Evolutionary conservation across 306 rosid species (phyloP), one percentile per base, ranked within the genome.

Genomic region (Arachis stenosperma): DNA sequence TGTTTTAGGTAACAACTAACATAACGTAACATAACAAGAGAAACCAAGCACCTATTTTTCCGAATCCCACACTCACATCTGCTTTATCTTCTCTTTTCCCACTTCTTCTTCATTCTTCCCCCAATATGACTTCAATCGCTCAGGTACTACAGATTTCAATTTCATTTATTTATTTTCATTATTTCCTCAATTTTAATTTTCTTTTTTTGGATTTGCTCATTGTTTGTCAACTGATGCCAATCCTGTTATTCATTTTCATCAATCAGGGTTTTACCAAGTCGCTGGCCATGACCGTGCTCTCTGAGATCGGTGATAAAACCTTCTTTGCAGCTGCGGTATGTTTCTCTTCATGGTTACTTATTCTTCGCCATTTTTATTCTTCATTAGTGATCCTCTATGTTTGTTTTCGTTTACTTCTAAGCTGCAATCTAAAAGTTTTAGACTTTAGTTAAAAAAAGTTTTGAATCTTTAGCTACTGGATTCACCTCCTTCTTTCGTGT

Each of bases 291-390:
- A 94, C 97, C 59, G 88, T 94, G 70, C 93, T 94, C 69, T 94
- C 99, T 5, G 99, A 94, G 91, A 90, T 94, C 88, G 99, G 99
- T 52, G 99, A 94, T 74, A 91, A 91, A 81, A 94, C 99, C 5
- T 94, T 94, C 76, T 91, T 94, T 41, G 99, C 99, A 33, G 99
- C 99, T 69, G 99, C 99, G 88, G 97, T 94, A 8, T 15, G 22
- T 53, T 3, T 30, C 7, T 8, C 12, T 3, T 22, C 2, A 22
- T 22, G 27, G 27, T 22, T 22, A 22, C 27, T 22, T 22, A 22
- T 22, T 0, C 14, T 48, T 61, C 65, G 7, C 3, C 50, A 22
- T 15, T 52, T 53, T 30, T 42, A 12, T 51, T 6, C 27, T 61
- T 52, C 42, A 1, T 70, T 52, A 52, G 57, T 52, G 57, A n/a